phyloP scores from a whole-genome alignment of 768 basidiomycete genomes.

The Macrocybe gigantea region DNA sequence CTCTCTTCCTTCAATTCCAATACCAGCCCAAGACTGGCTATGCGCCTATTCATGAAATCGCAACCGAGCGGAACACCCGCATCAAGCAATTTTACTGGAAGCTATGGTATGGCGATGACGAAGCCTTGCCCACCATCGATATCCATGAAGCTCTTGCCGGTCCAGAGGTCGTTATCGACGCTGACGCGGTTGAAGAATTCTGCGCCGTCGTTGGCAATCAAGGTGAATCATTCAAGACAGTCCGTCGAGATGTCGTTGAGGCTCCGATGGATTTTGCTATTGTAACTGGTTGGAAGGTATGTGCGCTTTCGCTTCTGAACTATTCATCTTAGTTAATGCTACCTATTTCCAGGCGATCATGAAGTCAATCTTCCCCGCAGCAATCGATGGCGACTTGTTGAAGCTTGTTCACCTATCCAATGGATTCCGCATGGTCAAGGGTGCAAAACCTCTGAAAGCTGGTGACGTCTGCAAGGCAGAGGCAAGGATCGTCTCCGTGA shows the following conservation, averaged over 20 bases:
- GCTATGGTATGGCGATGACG: conserved; percentile 91
- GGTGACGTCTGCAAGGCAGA: conserved; percentile 90
- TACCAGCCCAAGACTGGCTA: conserved; percentile 88
- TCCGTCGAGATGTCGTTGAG: conserved; percentile 60
- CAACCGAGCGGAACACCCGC: conserved; percentile 73
- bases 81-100: conserved; percentile 99
- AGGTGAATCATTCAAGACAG: conserved; percentile 82
- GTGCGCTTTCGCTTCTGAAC: conserved; percentile 16
- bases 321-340: conserved; percentile 4
- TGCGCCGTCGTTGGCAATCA: conserved; percentile 93
- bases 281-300: conserved; percentile 96
- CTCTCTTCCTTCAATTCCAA: conserved; percentile 74
- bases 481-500: conserved; percentile 83
- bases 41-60: conserved; percentile 90
- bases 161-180: conserved; percentile 78
- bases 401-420: conserved; percentile 97
- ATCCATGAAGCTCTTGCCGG: conserved; percentile 81
- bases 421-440: conserved; percentile 86
- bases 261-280: conserved; percentile 99
- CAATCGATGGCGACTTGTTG: conserved; percentile 90
- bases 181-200: conserved; percentile 78
- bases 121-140: conserved; percentile 69
- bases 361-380: conserved; percentile 91
- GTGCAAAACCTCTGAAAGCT: conserved; percentile 67
- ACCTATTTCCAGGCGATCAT: conserved; percentile 80